These are phyloP conservation scores for Neoscytalidium dimidiatum DNA, from an alignment of 2,329 filamentous ascomycete genomes.

Conservation along the genomic window DNA sequence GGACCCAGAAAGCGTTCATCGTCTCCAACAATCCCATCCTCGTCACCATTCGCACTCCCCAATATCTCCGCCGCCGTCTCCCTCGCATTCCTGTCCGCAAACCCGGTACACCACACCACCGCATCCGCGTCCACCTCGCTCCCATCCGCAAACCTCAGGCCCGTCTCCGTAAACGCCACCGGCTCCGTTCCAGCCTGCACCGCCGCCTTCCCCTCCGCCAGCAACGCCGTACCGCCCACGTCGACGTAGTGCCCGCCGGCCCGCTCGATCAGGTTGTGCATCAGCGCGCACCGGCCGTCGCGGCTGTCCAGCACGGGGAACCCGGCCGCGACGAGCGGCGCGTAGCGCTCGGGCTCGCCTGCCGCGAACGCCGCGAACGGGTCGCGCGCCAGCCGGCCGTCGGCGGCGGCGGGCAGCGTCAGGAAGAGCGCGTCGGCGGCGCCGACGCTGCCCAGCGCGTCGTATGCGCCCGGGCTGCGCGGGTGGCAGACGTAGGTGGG, in stretches of 20 bases:
- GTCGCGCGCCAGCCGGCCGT: constrained; percentile 27
- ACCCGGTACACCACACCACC: constrained; percentile 51
- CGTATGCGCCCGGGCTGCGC: constrained; percentile 27
- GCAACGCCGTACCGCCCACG: constrained; percentile 45
- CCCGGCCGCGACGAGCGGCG: constrained; percentile 44
- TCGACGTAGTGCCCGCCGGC: constrained; percentile 53
- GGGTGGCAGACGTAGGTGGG: constrained; percentile 38
- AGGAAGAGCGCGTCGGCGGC: constrained; percentile 28
- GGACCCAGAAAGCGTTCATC: constrained; percentile 28
- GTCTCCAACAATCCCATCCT: background rate
- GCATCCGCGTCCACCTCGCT: constrained; percentile 45
- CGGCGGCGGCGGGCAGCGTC: background rate
- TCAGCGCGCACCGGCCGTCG: constrained; percentile 20
- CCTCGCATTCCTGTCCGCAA: constrained; percentile 41
- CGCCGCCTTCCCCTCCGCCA: constrained; percentile 38
- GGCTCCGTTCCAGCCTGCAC: constrained; percentile 38
- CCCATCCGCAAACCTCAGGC: constrained; percentile 47
- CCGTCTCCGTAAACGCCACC: constrained; percentile 38
- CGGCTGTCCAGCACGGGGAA: constrained; percentile 44
- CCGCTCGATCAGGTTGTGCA: constrained; percentile 37
- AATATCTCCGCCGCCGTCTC: constrained; percentile 30
- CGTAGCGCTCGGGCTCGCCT: constrained; percentile 40
- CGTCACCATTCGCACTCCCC: background rate
- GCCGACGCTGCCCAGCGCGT: constrained; percentile 28
- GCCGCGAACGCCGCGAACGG: constrained; percentile 30